Percentiles rank a stretch among this genome's conserved stretches.
phyloP scores from a whole-genome alignment of 495 filamentous ascomycete species.

The Margaritispora aquatica region DNA sequence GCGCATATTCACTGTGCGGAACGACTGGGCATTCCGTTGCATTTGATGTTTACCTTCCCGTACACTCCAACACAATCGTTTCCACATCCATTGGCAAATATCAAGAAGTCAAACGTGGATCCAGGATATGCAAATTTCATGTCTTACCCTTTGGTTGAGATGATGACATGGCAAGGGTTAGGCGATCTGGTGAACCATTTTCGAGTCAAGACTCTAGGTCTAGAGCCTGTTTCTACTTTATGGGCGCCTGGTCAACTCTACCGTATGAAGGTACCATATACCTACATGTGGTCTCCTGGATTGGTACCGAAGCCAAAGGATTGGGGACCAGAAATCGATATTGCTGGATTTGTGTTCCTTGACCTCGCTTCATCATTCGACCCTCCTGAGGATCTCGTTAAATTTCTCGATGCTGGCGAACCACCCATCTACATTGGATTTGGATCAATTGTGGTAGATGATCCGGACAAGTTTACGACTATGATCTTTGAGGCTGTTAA shows the following conservation, averaged over 20 bases:
- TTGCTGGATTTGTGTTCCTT: conserved; percentile 61
- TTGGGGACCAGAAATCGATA: conserved; percentile 55
- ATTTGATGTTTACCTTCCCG: conserved; percentile 64
- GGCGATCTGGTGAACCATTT: conserved; percentile 62
- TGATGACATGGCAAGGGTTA: conserved; percentile 41
- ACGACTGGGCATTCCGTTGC: conserved; percentile 55
- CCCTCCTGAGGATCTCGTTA: conserved; percentile 44
- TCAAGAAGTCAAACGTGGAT: conserved; percentile 55
- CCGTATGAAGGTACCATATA: conserved; percentile 55
- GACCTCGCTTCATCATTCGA: conserved; percentile 54
- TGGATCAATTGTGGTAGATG: conserved; percentile 63
- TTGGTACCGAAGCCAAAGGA: conserved; percentile 60
- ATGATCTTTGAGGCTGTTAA: conserved; percentile 58
- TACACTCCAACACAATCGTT: conserved; percentile 63
- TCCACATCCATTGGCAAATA: conserved; percentile 66
- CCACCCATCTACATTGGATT: conserved; percentile 62
- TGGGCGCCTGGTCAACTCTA: conserved; percentile 61
- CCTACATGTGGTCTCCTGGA: conserved; percentile 61
- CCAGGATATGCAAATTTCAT: conserved; percentile 64
- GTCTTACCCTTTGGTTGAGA: conserved; percentile 61
- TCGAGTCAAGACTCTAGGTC: conserved; percentile 47
- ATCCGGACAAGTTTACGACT: conserved; percentile 53
- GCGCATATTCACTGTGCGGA: conserved; percentile 62
- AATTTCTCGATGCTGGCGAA: conserved; percentile 50
- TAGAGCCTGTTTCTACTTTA: conserved; percentile 55